These are phyloP conservation scores for Aspergillus thermomutatus DNA, from an alignment of 2,329 filamentous ascomycete species.

Conservation along the genomic window DNA sequence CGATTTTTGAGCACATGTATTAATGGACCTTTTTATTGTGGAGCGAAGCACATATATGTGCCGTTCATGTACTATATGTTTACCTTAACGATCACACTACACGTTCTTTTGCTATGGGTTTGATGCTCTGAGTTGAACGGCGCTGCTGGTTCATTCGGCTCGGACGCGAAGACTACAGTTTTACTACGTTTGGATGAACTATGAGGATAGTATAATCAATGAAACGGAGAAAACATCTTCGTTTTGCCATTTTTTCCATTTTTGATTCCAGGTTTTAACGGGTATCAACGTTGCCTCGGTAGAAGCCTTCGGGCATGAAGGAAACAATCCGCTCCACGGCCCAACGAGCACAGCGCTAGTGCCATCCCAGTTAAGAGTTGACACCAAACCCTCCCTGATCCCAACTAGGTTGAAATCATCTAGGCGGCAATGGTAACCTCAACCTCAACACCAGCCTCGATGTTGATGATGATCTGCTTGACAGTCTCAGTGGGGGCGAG, in stretches of 20 bases:
- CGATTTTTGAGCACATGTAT: slow-evolving; percentile 57
- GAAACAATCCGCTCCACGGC: slow-evolving; percentile 14
- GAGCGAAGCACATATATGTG: slow-evolving; percentile 1
- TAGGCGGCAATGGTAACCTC: slow-evolving; percentile 54
- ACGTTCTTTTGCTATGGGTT: not conserved
- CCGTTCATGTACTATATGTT: not conserved
- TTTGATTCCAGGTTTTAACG: slow-evolving; percentile 29
- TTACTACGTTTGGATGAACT: slow-evolving; percentile 1
- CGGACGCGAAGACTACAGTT: not conserved
- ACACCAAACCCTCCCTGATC: slow-evolving; percentile 24
- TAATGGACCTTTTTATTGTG: not conserved
- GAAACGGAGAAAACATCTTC: slow-evolving; percentile 13
- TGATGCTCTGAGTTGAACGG: not conserved
- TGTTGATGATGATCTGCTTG: slow-evolving; percentile 54
- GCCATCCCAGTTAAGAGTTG: slow-evolving; percentile 16
- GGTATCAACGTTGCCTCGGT: slow-evolving; percentile 23
- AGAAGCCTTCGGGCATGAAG: slow-evolving; percentile 9
- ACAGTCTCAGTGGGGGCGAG: slow-evolving; percentile 88
- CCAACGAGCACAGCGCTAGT: slow-evolving; percentile 14
- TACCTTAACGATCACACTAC: not conserved
- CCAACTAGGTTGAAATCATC: slow-evolving; percentile 24
- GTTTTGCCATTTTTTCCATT: slow-evolving; percentile 31
- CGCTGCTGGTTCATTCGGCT: not conserved
- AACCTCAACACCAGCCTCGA: slow-evolving; percentile 53
- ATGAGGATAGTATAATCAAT: not conserved